Evolutionary conservation across 148 eudicot genomes (phyloP).

Genomic region (Rhododendron simsii): DNA sequence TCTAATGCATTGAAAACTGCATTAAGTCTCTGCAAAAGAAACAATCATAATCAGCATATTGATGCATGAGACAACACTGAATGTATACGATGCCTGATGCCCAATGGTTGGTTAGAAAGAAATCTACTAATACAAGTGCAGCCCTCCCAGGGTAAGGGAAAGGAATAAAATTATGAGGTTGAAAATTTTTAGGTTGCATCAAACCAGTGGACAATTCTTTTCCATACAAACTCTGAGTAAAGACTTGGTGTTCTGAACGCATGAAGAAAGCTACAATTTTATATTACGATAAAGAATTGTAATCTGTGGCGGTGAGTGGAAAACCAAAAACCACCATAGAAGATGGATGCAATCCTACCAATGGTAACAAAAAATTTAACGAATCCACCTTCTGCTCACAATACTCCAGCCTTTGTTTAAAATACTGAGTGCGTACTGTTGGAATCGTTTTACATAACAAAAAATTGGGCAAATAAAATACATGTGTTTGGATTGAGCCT

Average conservation of each 20-base stretch:
- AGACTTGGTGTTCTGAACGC: too few relatives aligned
- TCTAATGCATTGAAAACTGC: background rate
- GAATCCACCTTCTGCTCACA: background rate
- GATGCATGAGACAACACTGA: background rate
- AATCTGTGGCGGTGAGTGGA: background rate
- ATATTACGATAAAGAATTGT: background rate
- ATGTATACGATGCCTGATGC: background rate
- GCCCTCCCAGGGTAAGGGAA: background rate
- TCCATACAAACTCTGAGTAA: background rate
- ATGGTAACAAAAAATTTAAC: background rate
- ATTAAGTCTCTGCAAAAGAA: constrained; percentile 8
- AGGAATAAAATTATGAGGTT: background rate
- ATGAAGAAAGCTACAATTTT: too few relatives aligned
- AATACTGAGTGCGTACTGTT: background rate
- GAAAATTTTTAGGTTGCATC: background rate
- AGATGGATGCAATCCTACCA: background rate
- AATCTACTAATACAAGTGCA: background rate
- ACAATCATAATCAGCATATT: background rate
- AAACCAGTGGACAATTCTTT: background rate
- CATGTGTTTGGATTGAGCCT: background rate
- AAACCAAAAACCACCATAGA: background rate
- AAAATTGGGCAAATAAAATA: background rate
- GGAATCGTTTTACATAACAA: background rate
- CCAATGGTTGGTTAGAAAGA: background rate
- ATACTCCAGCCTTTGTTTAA: background rate